phyloP scores from a whole-genome alignment of 148 eudicot species.

The Bassia scoparia region DNA sequence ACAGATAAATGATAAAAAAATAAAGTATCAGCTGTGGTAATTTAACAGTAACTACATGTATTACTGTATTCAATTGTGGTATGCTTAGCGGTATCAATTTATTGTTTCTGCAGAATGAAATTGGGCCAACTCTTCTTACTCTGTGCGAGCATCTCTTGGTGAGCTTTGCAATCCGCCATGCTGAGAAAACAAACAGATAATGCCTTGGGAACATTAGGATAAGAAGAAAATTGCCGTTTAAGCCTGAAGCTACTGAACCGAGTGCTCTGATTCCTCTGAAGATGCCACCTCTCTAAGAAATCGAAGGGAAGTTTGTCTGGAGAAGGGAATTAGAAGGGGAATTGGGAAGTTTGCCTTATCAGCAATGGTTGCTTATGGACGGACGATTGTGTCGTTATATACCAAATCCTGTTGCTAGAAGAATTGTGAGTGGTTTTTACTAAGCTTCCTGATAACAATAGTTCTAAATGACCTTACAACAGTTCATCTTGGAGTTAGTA shows the following conservation, averaged over 20 bases:
- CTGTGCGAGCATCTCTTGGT: conserved; percentile 92
- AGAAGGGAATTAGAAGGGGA: conserved; percentile 84
- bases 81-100: background rate
- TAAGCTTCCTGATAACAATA: conserved; percentile 75
- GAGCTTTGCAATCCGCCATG: conserved; percentile 74
- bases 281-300: conserved; percentile 20
- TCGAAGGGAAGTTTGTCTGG: conserved; percentile 45
- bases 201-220: conserved; percentile 36
- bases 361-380: conserved; percentile 80
- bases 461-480: conserved; percentile 21
- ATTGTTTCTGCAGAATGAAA: conserved; percentile 58
- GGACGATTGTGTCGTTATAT: conserved; percentile 86
- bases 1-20: background rate
- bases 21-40: too few relatives aligned
- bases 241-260: conserved; percentile 28
- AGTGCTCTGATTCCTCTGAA: conserved; percentile 11
- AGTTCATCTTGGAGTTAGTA: too few relatives aligned
- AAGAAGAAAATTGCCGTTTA: conserved; percentile 32
- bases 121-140: conserved; percentile 83
- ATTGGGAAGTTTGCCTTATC: conserved; percentile 76
- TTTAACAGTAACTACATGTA: too few relatives aligned
- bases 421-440: conserved; percentile 87
- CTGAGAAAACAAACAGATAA: conserved; percentile 66
- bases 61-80: background rate
- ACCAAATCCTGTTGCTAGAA: conserved; percentile 85